A percentile compares a stretch with the other conserved stretches of the same genome.
Conservation (phyloP, 1,139 yeast species). For the Suhomyces maxii region DNA sequence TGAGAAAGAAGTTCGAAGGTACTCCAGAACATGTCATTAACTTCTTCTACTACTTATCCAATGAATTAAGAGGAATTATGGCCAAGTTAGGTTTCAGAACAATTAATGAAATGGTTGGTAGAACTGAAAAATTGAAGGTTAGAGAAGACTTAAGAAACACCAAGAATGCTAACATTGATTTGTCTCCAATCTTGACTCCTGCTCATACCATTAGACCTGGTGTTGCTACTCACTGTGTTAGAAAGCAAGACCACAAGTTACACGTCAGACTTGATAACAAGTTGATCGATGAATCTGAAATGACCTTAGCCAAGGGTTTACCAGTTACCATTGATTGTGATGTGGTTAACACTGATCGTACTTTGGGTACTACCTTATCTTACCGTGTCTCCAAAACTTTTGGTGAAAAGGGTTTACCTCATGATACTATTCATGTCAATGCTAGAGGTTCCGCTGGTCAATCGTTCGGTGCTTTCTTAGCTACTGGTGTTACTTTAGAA, state of each 20-base stretch:
- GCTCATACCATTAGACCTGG: slow-evolving; percentile 98
- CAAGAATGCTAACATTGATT: slow-evolving; percentile 88
- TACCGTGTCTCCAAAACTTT: slow-evolving; percentile 90
- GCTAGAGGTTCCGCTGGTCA: slow-evolving; percentile 95
- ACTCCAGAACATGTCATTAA: slow-evolving; percentile 98
- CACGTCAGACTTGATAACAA: slow-evolving; percentile 94
- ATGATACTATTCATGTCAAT: slow-evolving; percentile 92
- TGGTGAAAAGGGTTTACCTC: slow-evolving; percentile 93
- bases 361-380: slow-evolving; percentile 91
- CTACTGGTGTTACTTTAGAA: slow-evolving; percentile 93
- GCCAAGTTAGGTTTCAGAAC: slow-evolving; percentile 94
- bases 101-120: slow-evolving; percentile 97
- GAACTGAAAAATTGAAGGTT: slow-evolving; percentile 84
- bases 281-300: slow-evolving; percentile 91
- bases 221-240: slow-evolving; percentile 88
- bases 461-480: slow-evolving; percentile 96
- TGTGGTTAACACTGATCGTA: slow-evolving; percentile 93
- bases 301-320: slow-evolving; percentile 88
- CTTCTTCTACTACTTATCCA: slow-evolving; percentile 92
- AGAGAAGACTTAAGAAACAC: slow-evolving; percentile 84
- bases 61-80: slow-evolving; percentile 90
- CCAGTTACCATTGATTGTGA: slow-evolving; percentile 94
- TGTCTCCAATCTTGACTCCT: slow-evolving; percentile 92
- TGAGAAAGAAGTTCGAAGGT: slow-evolving; percentile 89
- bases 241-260: slow-evolving; percentile 91